Base-by-base conservation (phyloP, 495 filamentous ascomycete genomes). In the Parachaetomium inaequale region DNA sequence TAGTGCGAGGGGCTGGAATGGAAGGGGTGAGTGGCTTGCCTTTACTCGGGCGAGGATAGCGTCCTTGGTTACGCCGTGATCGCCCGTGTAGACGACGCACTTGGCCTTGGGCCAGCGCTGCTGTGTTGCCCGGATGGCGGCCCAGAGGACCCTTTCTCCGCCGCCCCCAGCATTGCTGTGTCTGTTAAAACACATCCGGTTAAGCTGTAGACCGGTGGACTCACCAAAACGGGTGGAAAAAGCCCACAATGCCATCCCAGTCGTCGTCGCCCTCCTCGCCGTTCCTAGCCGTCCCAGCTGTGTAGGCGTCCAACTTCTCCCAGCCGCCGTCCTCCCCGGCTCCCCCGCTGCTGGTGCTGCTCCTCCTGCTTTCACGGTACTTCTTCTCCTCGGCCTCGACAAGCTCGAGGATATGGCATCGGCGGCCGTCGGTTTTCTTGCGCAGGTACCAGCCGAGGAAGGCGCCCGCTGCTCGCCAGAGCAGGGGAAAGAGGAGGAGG, bases 211-310 rank as follows among this genome's bases (percentile, higher is more conserved):
- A 26, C 15, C 6, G 31, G 43, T 51, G 25, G 7, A 23, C 82
- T 57, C 75, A 91, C 89, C 92, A 96, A 74, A 96, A 97, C 11
- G 94, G 94, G 72, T 98, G 94, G 69, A 98, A 96, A 83, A 98
- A 98, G 19, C 93, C 94, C 42, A 96, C 85, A 31, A 96, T 77
- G 5, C 92, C 92, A 64, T 87, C 79, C 89, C 89, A 96, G 14
- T 89, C 84, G 71, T 78, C 66, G 58, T 74, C 80, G 67, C 74
- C 36, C 36, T 17, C 17, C 14, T 46, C 79, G 26, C 83, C 81
- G 63, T 85, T 85, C 34, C 75, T 73, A 7, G 80, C 78, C 45
- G 77, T 77, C 40, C 81, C 82, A 8, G 75, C 71, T 28, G 75
- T 74, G 63, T 82, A 77, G 47, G 77, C 76, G 55, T 90, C 87